phyloP scores from a whole-genome alignment of 139 green algal species.

The Volvox reticuliferus region DNA sequence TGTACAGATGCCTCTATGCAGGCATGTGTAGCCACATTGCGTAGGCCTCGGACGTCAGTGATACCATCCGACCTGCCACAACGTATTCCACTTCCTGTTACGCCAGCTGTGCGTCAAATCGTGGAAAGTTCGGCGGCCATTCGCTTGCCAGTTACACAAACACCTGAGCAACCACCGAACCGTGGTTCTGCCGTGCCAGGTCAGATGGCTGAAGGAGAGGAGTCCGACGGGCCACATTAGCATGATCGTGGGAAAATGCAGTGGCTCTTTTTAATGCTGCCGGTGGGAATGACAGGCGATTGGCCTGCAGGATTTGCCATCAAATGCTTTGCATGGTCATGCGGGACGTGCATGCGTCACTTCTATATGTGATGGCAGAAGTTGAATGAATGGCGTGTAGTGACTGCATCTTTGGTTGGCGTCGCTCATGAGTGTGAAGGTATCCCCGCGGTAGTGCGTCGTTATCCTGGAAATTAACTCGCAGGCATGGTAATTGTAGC shows the following conservation, averaged over 20 bases:
- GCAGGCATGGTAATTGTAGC: not conserved
- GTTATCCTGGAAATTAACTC: not conserved
- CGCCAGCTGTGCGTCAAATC: not conserved
- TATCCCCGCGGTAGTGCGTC: not conserved
- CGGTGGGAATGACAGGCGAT: too few species aligned
- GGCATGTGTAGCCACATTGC: constrained; percentile 3
- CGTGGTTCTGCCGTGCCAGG: constrained; percentile 8
- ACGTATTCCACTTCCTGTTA: not conserved
- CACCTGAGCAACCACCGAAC: not conserved
- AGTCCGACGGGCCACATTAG: not conserved
- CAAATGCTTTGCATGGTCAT: not conserved
- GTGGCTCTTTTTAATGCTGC: too few species aligned
- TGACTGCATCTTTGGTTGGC: not conserved
- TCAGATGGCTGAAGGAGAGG: not conserved
- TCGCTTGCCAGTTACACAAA: constrained; percentile 5
- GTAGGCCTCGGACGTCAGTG: constrained; percentile 12
- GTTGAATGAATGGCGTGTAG: not conserved
- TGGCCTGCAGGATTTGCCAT: too few species aligned
- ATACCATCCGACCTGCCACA: constrained; percentile 13
- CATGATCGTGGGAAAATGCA: too few species aligned
- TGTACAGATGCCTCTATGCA: constrained; percentile 1
- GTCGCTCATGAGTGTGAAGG: not conserved
- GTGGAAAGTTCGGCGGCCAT: not conserved
- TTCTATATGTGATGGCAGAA: not conserved
- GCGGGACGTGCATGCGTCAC: not conserved